Evolutionary conservation across 148 eudicot species (phyloP), one percentile per base, ranked within the genome.

Genomic region (Vaccinium corymbosum): DNA sequence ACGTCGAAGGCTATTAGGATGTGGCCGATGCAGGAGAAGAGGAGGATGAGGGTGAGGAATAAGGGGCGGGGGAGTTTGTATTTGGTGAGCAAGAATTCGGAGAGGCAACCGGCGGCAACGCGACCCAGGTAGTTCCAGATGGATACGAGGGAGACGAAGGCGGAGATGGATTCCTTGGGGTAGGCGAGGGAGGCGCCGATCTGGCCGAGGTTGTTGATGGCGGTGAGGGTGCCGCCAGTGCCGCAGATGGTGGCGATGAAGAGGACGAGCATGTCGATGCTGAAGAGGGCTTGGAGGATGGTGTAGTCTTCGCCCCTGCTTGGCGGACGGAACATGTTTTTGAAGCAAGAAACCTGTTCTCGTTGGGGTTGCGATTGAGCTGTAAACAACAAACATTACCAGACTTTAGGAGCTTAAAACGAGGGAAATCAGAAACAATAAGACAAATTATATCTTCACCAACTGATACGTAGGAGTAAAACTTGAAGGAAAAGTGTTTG

Each of bases 251-350:
- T 84, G 3, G 87, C 82, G 14, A 88, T 10, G 59, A 89, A 89
- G 42, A 89, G 85, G 32, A 88, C 78, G 42, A 89, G 32, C 91
- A 89, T 89, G 84, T 89, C 91, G 32, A 89, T 2, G 78, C 91
- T 89, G 68, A 89, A 89, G 50, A 89, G 91, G 13, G 91, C 91
- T 82, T 89, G 91, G 2, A 89, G 88, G 52, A 89, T 89, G 7
- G 90, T 89, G 87, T 74, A 88, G 56, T 89, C 91, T 4, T 89
- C 91, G 2, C 91, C 91, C 62, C 91, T 62, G 6, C 22, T 84
- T 42, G 91, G 91, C 11, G 90, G 90, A n/a, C 79, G 81, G 73
- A 88, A 89, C 0, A 86, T 16, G 12, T 80, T 72, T 22, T 80
- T 56, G 78, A 84, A 87, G 78, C 91, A 89, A 8, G 90, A 84